Conservation (phyloP, 495 filamentous ascomycete species). For the Neurospora terricola region DNA sequence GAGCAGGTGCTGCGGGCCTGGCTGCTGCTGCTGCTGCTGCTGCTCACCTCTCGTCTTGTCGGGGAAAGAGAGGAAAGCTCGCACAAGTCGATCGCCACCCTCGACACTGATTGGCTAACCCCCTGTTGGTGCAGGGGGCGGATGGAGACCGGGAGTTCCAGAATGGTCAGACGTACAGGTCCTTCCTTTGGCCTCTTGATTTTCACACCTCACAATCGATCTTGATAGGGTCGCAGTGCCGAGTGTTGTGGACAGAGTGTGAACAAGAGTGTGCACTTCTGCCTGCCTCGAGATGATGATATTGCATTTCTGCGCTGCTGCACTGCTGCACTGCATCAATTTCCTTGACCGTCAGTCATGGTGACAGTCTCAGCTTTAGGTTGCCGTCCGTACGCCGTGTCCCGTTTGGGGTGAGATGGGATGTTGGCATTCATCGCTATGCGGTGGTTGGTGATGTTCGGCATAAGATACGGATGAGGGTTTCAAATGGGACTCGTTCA, state of each 20-base stretch:
- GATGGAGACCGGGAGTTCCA: constrained; percentile 7
- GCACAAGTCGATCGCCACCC: constrained; percentile 23
- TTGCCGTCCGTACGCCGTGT: not conserved
- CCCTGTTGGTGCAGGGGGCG: constrained; percentile 7
- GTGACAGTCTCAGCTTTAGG: not conserved
- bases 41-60: not conserved
- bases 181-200: not conserved
- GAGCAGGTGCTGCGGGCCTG: not conserved
- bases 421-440: not conserved
- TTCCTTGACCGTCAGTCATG: not conserved
- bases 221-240: not conserved
- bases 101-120: constrained; percentile 17
- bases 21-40: not conserved
- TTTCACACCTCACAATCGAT: not conserved
- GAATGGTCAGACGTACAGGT: not conserved
- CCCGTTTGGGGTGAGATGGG: not conserved
- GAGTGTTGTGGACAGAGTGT: not conserved
- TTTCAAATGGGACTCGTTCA: not conserved
- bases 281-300: not conserved
- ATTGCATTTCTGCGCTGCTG: not conserved
- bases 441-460: not conserved
- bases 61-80: not conserved
- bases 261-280: not conserved
- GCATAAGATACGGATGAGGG: not conserved
- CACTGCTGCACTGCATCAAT: not conserved